Base-by-base conservation (phyloP, 2,329 filamentous ascomycete genomes). In the Pleomassaria siparia region DNA sequence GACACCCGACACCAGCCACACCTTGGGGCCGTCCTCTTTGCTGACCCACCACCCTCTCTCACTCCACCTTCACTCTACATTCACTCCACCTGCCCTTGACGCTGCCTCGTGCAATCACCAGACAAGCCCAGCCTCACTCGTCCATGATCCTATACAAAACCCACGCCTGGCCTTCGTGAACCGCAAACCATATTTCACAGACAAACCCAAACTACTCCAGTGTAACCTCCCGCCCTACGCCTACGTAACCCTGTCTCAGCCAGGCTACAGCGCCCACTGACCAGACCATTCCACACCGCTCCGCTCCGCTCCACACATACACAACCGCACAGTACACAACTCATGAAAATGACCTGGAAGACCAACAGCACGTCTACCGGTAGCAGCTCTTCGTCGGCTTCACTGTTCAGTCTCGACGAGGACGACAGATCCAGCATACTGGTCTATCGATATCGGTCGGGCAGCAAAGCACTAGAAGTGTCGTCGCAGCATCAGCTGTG, bases 401-500 rank as follows among this genome's bases (percentile, higher is more conserved):
- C 63, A 45, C 70, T 73, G 33, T 77, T 76, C 50, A 64, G 65
- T 29, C 67, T 78, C 6, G 71, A 78, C 51, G 72, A 74, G 42
- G 62, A 71, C 36, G 69, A 76, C 62, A 66, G 53, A 25, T 63
- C 64, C 37, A 70, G 70, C 15, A 76, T 78, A 36, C 61, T 78
- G 20, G 70, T 77, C 32, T 77, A 77, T 60, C 68, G 67, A 46
- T 76, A 75, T 46, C 69, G 74, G 21, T 73, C 71, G 8, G 71
- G 69, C 16, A 55, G 60, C 49, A 66, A 60, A 32, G 51, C 58
- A 16, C 62, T 77, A 21, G 66, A 74, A 51, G 66, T 72, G 4
- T 70, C 67, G 42, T 72, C 74, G 33, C 74, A 77, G 46, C 71
- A 72, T 50, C 72, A 74, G 15, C 67, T 78, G 11, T 75, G 72